Base-by-base conservation (phyloP, 208 protist species). In the Angomonas desouzai region DNA sequence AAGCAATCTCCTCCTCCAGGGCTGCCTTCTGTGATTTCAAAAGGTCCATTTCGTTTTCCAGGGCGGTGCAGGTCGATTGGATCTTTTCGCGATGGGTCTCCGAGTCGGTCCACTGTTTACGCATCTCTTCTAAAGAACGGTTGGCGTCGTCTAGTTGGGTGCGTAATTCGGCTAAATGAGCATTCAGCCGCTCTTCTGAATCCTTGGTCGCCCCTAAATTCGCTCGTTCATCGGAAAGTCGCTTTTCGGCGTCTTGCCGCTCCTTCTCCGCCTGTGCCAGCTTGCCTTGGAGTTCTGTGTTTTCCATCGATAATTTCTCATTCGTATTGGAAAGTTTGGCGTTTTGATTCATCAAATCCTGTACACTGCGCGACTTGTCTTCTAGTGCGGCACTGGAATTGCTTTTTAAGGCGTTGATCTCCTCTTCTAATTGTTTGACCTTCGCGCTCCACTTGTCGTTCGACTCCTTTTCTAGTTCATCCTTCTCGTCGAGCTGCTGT, bases 401-500 rank as follows among this genome's bases (percentile, higher is more conserved):
- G 6, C 61, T 64, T 48, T 77, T 68, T 9, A 56, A 47, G 2
- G 48, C n/a, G 0, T 45, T 47, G 29, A 89, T 53, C 55, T 87
- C 55, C 10, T 51, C 48, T 48, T 77, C 68, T 9, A 81, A 47
- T 32, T 51, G 55, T 11, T 74, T 61, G 9, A 87, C 55, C 67
- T 80, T 76, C 0, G 48, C 59, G 0, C 56, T 49, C 70, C 79
- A 90, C 55, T 86, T 68, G 22, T 61, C 70, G 27, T 73, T 72
- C 10, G 94, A 62, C 25, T 72, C 28, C 16, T 66, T 66, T 69
- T 92, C 79, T 16, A 93, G 72, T 18, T 75, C 71, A 55, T 97
- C 93, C 51, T 76, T 74, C 18, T 68, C 84, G 61, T 94, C 77
- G 18, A 97, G 70, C 67, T 97, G 91, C 77, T 95, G 76, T 6